Evolutionary conservation across 192 early-diverging fungal genomes (phyloP), one percentile per base, ranked within the genome.

Genomic region (Linnemannia exigua): DNA sequence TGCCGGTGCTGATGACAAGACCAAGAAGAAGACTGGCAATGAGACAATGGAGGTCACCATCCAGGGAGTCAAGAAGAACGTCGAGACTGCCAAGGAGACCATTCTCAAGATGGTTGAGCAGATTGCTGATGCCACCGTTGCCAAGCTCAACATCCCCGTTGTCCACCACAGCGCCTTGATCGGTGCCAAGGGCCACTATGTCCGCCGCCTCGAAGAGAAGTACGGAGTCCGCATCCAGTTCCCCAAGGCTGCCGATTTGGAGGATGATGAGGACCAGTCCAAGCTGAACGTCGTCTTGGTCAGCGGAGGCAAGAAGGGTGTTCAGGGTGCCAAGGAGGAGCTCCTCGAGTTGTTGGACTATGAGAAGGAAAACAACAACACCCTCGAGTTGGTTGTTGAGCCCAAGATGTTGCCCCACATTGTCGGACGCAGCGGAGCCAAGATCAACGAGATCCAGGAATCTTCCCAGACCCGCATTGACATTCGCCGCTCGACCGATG

Each of bases 231-330:
- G 89, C 44, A 92, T 96, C 68, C 87, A 90, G 75, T 96, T 96
- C 90, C 96, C 91, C 75, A 93, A 87, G 38, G 88, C 80, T 58
- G 80, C 70, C 35, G 90, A 88, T 35, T 78, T 88, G 35, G 90
- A 89, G 48, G 93, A 92, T 12, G 94, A 91, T 15, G 89, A 88
- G n/a, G 88, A 82, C 20, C 74, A 73, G 68, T 88, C 88, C 69
- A 88, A 87, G 70, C 50, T 93, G 20, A 91, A 95, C 81, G 90
- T 94, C 76, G 96, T 99, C 46, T 89, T 89, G 35, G 94, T 99
- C 72, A 93, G 93, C 68, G 98, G 98, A 46, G 93, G 94, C 48
- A 96, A 95, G 86, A 93, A 91, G 82, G 96, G 96, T 72, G 95
- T 97, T 61, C 90, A 91, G 12, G 86, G 88, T 33, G 96, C 96